These are phyloP conservation scores for Alternaria arborescens DNA, from an alignment of 2,329 filamentous ascomycete species.

Conservation along the genomic window DNA sequence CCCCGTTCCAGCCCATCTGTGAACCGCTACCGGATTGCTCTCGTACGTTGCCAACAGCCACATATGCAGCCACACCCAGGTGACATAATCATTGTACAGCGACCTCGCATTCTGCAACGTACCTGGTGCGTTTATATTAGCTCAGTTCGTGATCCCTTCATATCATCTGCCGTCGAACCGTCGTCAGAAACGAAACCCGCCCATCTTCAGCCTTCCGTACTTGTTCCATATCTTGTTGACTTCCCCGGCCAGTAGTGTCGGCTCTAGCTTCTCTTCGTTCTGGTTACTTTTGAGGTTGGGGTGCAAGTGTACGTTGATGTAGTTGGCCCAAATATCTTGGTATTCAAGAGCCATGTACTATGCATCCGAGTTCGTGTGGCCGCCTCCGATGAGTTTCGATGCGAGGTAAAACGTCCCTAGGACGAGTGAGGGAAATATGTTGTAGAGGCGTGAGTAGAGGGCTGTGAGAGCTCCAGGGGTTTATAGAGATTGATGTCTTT, in stretches of 20 bases:
- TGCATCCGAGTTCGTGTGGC: background rate
- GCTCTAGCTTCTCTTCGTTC: constrained; percentile 15
- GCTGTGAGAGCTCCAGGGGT: background rate
- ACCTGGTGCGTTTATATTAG: background rate
- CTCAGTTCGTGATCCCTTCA: background rate
- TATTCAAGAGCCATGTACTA: constrained; percentile 1
- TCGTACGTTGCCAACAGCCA: constrained; percentile 33
- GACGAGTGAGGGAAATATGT: background rate
- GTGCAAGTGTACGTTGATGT: constrained; percentile 33
- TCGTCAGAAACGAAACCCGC: background rate
- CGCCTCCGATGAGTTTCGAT: background rate
- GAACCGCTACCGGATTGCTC: constrained; percentile 30
- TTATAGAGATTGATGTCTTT: background rate
- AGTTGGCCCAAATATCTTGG: constrained; percentile 24
- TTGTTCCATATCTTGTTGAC: constrained; percentile 33
- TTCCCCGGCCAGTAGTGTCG: constrained; percentile 17
- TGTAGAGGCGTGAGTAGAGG: background rate
- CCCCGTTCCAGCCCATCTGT: background rate
- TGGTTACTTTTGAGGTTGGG: constrained; percentile 18
- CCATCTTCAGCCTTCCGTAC: background rate
- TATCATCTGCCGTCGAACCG: background rate
- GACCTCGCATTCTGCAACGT: constrained; percentile 24
- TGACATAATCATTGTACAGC: constrained; percentile 39
- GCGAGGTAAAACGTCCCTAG: background rate
- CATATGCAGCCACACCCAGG: constrained; percentile 25